Evolutionary conservation across 192 early-diverging fungal species (phyloP), one percentile per base, ranked within the genome.

Genomic region (Entomortierella chlamydospora): DNA sequence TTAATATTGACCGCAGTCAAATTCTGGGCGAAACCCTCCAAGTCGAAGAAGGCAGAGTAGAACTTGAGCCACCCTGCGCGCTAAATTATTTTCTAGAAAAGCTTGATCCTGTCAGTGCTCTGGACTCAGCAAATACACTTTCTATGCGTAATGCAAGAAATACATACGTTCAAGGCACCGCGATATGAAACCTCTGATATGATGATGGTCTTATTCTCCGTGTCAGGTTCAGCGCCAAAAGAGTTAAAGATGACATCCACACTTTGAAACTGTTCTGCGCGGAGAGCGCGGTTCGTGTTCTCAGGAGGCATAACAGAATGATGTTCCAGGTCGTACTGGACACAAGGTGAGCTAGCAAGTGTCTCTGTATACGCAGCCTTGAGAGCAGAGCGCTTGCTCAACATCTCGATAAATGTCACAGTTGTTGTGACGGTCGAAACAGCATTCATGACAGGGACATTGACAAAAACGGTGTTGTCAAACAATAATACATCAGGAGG

Each of bases 21-120:
- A 26, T 61, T 68, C 60, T 87, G 90, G 28, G 90, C 86, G 29
- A 25, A 22, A 31, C 61, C 66, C 65, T 93, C 91, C 11, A 73
- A 52, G 74, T 93, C 91, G 84, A 87, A 93, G 81, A 91, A 91
- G n/a, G 86, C 81, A 11, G 82, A 66, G 69, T 88, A 86, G 76
- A 90, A 89, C 68, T 82, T 69, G 54, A 90, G 57, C 88, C 89
- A 92, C 55, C 85, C 84, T 42, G 85, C 72, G 34, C 89, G 87
- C 83, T 90, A 64, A 12, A 49, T 64, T 54, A 2, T 30, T 26
- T 26, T 50, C 12, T 17, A 47, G 15, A 47, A 47, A 47, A 4
- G 13, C 39, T 41, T 41, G 13, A 41, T 9, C 6, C 39, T 41
- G 6, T 41, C 13, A 6, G 13, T 9, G 39, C 6, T 9, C 39